phyloP scores from a whole-genome alignment of 495 filamentous ascomycete species.

The Xylaria acuta region DNA sequence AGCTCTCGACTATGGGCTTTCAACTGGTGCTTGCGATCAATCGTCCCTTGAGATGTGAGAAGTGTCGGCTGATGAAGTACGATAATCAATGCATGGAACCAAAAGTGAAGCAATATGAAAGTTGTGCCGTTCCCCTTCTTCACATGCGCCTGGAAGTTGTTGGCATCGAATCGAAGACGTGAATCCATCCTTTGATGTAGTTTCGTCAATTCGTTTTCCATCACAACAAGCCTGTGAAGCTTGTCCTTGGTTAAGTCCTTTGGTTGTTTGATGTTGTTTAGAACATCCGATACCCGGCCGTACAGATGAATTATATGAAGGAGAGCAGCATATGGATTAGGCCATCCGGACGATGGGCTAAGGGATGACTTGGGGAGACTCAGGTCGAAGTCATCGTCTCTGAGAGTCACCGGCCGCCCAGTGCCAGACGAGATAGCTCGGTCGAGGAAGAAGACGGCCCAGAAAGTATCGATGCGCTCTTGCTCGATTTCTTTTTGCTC shows the following conservation, averaged over 20 bases:
- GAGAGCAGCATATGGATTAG: slow-evolving; percentile 76
- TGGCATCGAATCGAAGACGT: slow-evolving; percentile 76
- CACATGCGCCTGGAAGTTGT: slow-evolving; percentile 79
- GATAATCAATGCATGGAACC: slow-evolving; percentile 88
- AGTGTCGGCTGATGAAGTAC: slow-evolving; percentile 83
- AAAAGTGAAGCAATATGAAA: slow-evolving; percentile 87
- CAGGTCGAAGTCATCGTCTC: slow-evolving; percentile 81
- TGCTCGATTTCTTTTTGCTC: slow-evolving; percentile 68
- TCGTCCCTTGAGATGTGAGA: slow-evolving; percentile 74
- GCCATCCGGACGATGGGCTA: slow-evolving; percentile 68
- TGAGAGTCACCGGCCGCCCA: slow-evolving; percentile 77
- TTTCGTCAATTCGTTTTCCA: slow-evolving; percentile 80
- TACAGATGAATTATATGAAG: slow-evolving; percentile 85
- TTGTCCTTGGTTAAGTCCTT: slow-evolving; percentile 77
- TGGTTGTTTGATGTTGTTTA: slow-evolving; percentile 80
- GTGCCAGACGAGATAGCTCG: slow-evolving; percentile 85
- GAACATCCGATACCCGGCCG: slow-evolving; percentile 77
- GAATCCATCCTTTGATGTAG: slow-evolving; percentile 77
- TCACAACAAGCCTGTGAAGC: slow-evolving; percentile 67
- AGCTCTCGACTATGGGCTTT: slow-evolving; percentile 79
- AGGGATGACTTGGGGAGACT: slow-evolving; percentile 68
- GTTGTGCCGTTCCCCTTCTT: slow-evolving; percentile 79
- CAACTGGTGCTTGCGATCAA: slow-evolving; percentile 65
- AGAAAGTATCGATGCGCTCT: slow-evolving; percentile 82
- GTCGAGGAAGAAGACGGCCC: slow-evolving; percentile 86